Base-by-base conservation (phyloP, 352 stramenopile genomes). In the Pythium phragmitis region DNA sequence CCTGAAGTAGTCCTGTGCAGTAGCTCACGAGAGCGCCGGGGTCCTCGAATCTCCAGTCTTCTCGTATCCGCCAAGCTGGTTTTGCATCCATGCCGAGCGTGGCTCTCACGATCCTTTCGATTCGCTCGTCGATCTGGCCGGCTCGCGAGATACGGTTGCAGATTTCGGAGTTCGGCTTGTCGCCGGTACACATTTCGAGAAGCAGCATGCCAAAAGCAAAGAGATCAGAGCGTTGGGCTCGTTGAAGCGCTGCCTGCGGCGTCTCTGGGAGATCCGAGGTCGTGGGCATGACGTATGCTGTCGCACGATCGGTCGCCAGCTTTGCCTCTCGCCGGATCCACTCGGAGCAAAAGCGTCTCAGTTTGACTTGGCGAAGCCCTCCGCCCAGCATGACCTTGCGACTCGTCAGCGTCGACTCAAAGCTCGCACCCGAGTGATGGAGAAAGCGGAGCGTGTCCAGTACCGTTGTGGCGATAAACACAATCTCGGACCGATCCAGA, bases 201-300 rank as follows among this genome's bases (percentile, higher is more conserved):
- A 91, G 57, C 33, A 92, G 68, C 28, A 91, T 68, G 3, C 82
- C 84, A 51, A 92, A 91, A 13, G 80, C 77, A 52, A 82, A 91
- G 19, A 92, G 55, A 52, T 92, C 80, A 41, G 73, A 16, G 57
- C 48, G 56, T 37, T 62, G 66, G 7, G 41, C 53, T 16, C 49
- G 41, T 6, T 53, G n/a, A 19, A 57, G 49, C 13, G 49, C 4
- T 36, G 43, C 19, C 9, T 19, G 7, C 13, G 2, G 7, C 23
- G 6, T 63, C 45, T 30, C 26, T 30, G 26, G 26, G 26, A 30
- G 26, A 30, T 30, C 26, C 19, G 43, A 56, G 21, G 14, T 26
- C 34, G 34, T 9, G 17, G 67, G 55, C 63, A 78, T 75, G 54
- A 77, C 69, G 28, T 70, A 65, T 19, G 36, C 57, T 72, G 8